Percentiles rank a stretch among this genome's conserved stretches.
Evolutionary conservation across 2,329 filamentous ascomycete genomes (phyloP).

Genomic region (Neoascochyta sp.): DNA sequence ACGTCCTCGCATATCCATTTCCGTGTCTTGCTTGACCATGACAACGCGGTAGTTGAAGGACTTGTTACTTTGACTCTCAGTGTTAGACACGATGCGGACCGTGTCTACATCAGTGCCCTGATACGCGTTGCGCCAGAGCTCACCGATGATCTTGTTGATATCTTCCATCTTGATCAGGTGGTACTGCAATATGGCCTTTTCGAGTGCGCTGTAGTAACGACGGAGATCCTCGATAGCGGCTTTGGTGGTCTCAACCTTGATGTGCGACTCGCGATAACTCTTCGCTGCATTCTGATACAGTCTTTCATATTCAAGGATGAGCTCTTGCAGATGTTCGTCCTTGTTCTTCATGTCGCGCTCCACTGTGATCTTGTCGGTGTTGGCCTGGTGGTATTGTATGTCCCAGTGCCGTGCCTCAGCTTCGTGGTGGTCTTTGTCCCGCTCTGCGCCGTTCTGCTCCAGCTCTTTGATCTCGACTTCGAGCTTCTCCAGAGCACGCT

Average conservation of each 20-base stretch:
- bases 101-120: slow-evolving; percentile 96
- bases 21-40: slow-evolving; percentile 95
- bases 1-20: slow-evolving; percentile 99
- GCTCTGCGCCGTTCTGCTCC: slow-evolving; percentile 73
- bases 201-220: slow-evolving; percentile 76
- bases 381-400: slow-evolving; percentile 62
- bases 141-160: slow-evolving; percentile 89
- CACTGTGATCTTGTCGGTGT: slow-evolving; percentile 69
- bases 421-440: slow-evolving; percentile 73
- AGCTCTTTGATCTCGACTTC: slow-evolving; percentile 68
- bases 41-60: slow-evolving; percentile 95
- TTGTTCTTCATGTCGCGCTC: slow-evolving; percentile 79
- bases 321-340: slow-evolving; percentile 70
- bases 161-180: slow-evolving; percentile 97
- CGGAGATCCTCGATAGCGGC: slow-evolving; percentile 87
- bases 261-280: slow-evolving; percentile 82
- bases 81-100: slow-evolving; percentile 90
- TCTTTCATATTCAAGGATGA: slow-evolving; percentile 75
- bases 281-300: slow-evolving; percentile 80
- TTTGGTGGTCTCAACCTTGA: slow-evolving; percentile 86
- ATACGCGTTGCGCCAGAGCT: slow-evolving; percentile 97
- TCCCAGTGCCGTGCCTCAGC: slow-evolving; percentile 66
- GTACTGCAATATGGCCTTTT: slow-evolving; percentile 96
- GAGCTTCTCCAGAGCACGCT: slow-evolving; percentile 64
- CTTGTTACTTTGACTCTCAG: slow-evolving; percentile 71